Evolutionary conservation across 805 yeast species (phyloP), one percentile per base, ranked within the genome.

Genomic region (Sugiyamaella boreocaroliniensis): DNA sequence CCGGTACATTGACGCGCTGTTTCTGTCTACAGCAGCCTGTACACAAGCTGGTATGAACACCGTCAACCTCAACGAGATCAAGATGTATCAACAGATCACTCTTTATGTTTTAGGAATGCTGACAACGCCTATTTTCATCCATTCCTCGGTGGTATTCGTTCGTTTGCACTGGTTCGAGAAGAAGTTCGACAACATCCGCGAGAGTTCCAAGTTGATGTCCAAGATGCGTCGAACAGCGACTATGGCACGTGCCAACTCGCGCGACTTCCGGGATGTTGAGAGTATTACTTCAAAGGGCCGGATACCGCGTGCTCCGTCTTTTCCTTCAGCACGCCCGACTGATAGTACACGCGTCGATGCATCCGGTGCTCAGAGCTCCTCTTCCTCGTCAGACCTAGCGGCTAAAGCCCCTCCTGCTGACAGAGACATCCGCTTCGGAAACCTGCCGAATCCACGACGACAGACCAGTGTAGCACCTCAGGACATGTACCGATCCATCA

Each of bases 1-100:
- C 19, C 50, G 63, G 8, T 93, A 92, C 66, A 83, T 87, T 45
- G 98, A 93, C 71, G 81, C 85, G 1, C 70, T 93, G 34, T 87
- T 92, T 66, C 71, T 87, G 51, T 77, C 89, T 0, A 72, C 83
- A 10, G 92, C 95, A 10, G 81, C 93, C 0, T 70, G 84, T 1
- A 89, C 98, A 1, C 97, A 92, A 64, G 95, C 97, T 0, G 99
- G 99, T 0, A 71, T 93, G 51, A 89, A 89, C 65, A 85, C 97
- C 0, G 73, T 87, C 20, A 80, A 89, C 60, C 58, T 84, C 40
- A 88, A 88, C 64, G 68, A 72, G 0, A 58, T 90, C 52, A 69
- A 75, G 0, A 66, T 86, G 45, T 92, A 84, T 70, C 99, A 93
- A 68, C 98, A 92, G 64, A 77, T 89, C 14, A 73, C 78, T 9